phyloP scores from a whole-genome alignment of 768 basidiomycete genomes.

The Termitomyces sp. region DNA sequence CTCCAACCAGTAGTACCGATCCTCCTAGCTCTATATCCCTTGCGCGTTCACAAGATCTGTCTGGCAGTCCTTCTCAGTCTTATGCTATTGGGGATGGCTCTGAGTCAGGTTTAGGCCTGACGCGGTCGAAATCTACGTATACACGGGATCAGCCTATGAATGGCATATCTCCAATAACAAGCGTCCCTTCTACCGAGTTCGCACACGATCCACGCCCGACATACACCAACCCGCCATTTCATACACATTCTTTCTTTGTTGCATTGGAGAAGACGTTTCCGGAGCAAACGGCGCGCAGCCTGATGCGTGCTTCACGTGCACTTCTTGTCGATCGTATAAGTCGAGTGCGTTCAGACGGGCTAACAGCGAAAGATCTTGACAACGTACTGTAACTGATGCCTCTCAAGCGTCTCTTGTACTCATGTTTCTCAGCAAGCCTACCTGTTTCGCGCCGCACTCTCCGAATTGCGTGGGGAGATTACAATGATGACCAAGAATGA shows the following conservation, averaged over 20 bases:
- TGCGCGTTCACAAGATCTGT: constrained; percentile 9
- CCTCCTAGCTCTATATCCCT: constrained; percentile 6
- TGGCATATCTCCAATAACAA: constrained; percentile 8
- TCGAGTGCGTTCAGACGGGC: constrained; percentile 62
- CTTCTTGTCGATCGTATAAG: constrained; percentile 73
- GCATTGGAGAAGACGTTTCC: constrained; percentile 73
- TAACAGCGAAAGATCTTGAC: constrained; percentile 74
- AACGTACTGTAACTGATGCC: constrained; percentile 45
- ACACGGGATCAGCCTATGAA: constrained; percentile 9
- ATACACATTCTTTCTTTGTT: constrained; percentile 73
- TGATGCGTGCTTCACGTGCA: constrained; percentile 82
- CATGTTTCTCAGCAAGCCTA: constrained; percentile 74
- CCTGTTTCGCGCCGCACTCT: constrained; percentile 88
- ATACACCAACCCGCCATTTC: constrained; percentile 70
- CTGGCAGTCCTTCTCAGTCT: constrained; percentile 3
- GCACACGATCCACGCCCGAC: constrained; percentile 22
- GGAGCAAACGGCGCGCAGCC: constrained; percentile 62
- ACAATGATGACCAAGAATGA: constrained; percentile 81
- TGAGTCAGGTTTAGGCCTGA: constrained; percentile 2
- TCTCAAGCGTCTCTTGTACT: neutral
- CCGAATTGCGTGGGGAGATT: constrained; percentile 83
- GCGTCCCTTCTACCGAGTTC: constrained; percentile 15
- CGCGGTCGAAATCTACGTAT: constrained; percentile 6
- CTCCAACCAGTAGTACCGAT: neutral
- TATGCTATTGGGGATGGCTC: constrained; percentile 4